phyloP scores from a whole-genome alignment of 495 filamentous ascomycete genomes.

The Aspergillus conjunctus region DNA sequence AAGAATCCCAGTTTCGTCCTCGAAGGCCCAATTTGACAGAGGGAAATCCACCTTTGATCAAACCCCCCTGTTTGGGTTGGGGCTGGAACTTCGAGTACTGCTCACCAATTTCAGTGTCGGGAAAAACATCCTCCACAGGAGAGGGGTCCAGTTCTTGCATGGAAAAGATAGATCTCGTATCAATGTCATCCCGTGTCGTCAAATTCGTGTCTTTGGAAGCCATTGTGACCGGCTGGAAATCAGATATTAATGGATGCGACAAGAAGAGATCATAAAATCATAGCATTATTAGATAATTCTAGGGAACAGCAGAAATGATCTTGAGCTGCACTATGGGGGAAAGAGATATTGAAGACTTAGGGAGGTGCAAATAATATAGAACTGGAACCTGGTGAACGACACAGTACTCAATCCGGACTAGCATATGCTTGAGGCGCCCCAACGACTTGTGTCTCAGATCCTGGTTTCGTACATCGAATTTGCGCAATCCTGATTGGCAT shows the following conservation, averaged over 20 bases:
- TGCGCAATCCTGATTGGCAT: too few species aligned
- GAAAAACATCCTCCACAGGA: constrained; percentile 68
- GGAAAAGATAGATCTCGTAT: constrained; percentile 56
- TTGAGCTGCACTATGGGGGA: too few species aligned
- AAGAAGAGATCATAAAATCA: constrained; percentile 5
- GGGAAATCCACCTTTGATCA: constrained; percentile 25
- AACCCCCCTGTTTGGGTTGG: constrained; percentile 17
- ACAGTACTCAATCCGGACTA: too few species aligned
- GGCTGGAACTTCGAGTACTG: constrained; percentile 51
- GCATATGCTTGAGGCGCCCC: too few species aligned
- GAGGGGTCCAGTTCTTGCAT: constrained; percentile 80
- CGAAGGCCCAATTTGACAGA: constrained; percentile 56
- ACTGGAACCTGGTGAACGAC: too few species aligned
- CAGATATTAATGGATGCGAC: not conserved
- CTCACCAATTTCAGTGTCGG: constrained; percentile 55
- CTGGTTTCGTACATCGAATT: too few species aligned
- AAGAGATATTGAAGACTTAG: too few species aligned
- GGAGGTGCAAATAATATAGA: too few species aligned
- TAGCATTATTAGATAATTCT: constrained; percentile 1
- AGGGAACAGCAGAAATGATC: not conserved
- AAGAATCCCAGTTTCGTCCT: constrained; percentile 60
- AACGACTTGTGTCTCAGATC: too few species aligned
- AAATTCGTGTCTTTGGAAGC: constrained; percentile 10
- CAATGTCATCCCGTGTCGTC: constrained; percentile 34
- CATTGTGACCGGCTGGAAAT: constrained; percentile 14